These are phyloP conservation scores for Macrophomina tecta DNA, from an alignment of 2,329 filamentous ascomycete genomes.

Conservation along the genomic window DNA sequence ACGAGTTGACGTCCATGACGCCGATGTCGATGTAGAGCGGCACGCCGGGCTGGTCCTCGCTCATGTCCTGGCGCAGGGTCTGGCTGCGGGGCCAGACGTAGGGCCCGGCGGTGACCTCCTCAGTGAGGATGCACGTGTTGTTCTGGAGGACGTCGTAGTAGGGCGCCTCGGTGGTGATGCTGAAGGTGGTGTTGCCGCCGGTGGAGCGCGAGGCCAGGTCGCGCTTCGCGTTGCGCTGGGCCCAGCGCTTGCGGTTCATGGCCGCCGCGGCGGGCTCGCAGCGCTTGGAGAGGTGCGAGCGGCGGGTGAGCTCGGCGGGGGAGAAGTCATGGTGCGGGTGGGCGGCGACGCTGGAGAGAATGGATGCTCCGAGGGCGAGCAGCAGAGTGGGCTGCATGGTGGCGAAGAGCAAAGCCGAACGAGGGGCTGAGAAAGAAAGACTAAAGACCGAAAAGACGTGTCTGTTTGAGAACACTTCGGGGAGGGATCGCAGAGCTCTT, in stretches of 20 bases:
- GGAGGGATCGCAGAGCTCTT: not conserved
- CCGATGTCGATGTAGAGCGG: conserved; percentile 51
- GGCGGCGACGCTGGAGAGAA: conserved; percentile 11
- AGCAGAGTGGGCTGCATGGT: conserved; percentile 6
- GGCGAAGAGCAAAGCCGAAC: not conserved
- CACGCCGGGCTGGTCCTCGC: conserved; percentile 45
- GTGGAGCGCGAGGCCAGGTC: conserved; percentile 19
- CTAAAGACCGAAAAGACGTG: not conserved
- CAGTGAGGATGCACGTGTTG: conserved; percentile 35
- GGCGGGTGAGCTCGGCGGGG: conserved; percentile 9
- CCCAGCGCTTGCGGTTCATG: conserved; percentile 28
- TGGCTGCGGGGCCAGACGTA: conserved; percentile 36
- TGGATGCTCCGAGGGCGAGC: conserved; percentile 16
- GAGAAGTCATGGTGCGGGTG: conserved; percentile 20
- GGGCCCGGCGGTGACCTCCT: conserved; percentile 36
- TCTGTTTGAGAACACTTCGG: not conserved
- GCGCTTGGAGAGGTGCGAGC: conserved; percentile 13
- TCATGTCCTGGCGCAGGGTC: conserved; percentile 42
- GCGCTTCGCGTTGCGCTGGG: conserved; percentile 27
- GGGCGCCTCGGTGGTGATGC: conserved; percentile 26
- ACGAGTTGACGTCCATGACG: conserved; percentile 49
- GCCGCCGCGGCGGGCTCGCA: conserved; percentile 20
- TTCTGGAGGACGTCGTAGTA: conserved; percentile 30
- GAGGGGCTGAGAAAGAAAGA: conserved; percentile 9
- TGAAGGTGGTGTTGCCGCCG: conserved; percentile 13